Evolutionary conservation across 1,139 yeast species (phyloP).

Genomic region (Suhomyces atakaporum): DNA sequence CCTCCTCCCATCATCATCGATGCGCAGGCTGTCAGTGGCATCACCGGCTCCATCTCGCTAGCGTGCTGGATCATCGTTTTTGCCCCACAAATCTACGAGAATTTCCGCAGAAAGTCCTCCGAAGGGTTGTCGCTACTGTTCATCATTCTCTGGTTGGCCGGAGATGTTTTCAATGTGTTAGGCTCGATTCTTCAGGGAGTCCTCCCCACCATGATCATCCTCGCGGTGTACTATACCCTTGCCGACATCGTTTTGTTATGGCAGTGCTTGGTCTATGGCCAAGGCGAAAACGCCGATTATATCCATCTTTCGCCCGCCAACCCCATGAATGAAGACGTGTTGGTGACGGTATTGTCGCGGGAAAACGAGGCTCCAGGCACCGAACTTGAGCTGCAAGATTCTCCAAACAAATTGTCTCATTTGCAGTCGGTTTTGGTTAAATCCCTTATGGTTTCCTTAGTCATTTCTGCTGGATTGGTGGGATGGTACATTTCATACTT

Average conservation of each 20-base stretch:
- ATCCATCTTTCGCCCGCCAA: constrained; percentile 89
- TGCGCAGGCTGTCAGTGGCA: constrained; percentile 82
- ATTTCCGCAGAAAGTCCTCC: constrained; percentile 77
- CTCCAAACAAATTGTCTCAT: constrained; percentile 15
- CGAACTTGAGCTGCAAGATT: constrained; percentile 9
- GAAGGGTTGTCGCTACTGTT: constrained; percentile 85
- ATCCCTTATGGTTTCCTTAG: constrained; percentile 64
- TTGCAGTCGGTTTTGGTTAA: constrained; percentile 46
- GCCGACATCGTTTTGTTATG: constrained; percentile 83
- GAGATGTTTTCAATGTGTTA: constrained; percentile 87
- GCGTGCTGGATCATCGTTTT: constrained; percentile 98
- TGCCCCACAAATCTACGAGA: constrained; percentile 95
- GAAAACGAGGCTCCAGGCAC: constrained; percentile 6
- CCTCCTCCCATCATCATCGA: constrained; percentile 70
- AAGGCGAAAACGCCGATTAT: constrained; percentile 65
- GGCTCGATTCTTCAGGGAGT: constrained; percentile 90
- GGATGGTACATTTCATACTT: constrained; percentile 79
- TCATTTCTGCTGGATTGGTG: constrained; percentile 72
- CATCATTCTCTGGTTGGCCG: constrained; percentile 82
- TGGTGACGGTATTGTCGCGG: constrained; percentile 54
- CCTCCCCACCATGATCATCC: constrained; percentile 85
- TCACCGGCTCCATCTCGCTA: constrained; percentile 87
- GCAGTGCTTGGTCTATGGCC: constrained; percentile 76
- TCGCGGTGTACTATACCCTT: constrained; percentile 87
- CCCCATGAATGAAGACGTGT: constrained; percentile 71